Base-by-base conservation (phyloP, 2,329 filamentous ascomycete species). In the Colletotrichum karsti region DNA sequence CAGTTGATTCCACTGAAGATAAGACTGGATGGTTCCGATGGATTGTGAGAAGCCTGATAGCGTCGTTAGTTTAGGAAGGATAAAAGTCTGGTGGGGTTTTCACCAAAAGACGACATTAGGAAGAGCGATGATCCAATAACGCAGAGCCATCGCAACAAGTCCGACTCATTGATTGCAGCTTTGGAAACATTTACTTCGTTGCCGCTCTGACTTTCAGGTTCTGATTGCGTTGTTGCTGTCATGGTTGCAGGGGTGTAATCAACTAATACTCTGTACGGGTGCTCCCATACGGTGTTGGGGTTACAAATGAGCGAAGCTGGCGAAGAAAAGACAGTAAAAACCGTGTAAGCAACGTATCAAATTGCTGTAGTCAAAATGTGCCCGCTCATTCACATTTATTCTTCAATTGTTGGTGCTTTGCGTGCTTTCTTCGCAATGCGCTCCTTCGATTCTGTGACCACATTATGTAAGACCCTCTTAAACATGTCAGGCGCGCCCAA, bases 11-110 rank as follows among this genome's bases (percentile, higher is more conserved):
- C 73, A 74, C 35, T 78, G 78, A 20, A 84, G 77, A 62, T 85
- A 84, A 42, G 83, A 77, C 69, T 85, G 84, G 1, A 86, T 73
- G 1, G 82, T 79, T 26, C 84, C 84, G 15, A 85, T 80, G 63
- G 73, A 80, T 60, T 81, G 77, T 75, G 84, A 83, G 51, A 85
- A 83, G 3, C 84, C 83, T 78, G n/a, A 5, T 53, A 7, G 9
- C 12, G 10, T 30, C 6, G 8, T 8, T 22, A 2, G 4, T 53
- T 18, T 20, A 50, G 28, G 2, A 10, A n/a, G 24, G 24, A 1
- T 28, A 30, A n/a, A 50, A 4, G 26, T 12, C 4, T 26, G 7
- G 9, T 24, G 2, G n/a, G n/a, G n/a, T 26, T 22, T 13, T n/a
- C 26, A 64, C 61, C 61, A 3, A 51, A 64, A 9, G 61, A 64